Evolutionary conservation across 2,329 filamentous ascomycete genomes (phyloP).

Genomic region (Aspergillus uvarum): DNA sequence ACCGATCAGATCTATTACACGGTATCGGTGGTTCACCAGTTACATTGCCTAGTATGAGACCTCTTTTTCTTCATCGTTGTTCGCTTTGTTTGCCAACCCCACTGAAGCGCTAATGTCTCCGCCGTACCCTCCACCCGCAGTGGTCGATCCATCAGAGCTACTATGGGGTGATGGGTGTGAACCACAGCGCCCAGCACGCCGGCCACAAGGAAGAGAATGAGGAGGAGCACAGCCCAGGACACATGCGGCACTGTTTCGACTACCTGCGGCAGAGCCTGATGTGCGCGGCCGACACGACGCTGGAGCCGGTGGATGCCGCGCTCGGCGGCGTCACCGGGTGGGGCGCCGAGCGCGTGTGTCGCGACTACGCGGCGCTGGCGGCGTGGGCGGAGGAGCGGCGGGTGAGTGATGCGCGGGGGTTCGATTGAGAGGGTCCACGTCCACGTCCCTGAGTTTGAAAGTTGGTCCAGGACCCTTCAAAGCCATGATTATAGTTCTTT

Average conservation of each 20-base stretch:
- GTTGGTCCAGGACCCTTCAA: no score
- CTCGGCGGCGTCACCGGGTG: no score
- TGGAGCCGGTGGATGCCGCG: background rate
- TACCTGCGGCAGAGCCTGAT: slow-evolving; percentile 1
- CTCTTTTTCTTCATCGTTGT: background rate
- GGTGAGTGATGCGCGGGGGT: no score
- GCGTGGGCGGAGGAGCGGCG: no score
- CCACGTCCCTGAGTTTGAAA: no score
- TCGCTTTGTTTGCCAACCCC: no score
- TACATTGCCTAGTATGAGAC: background rate
- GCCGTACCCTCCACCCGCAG: background rate
- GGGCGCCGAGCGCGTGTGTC: no score
- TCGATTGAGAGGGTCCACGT: no score
- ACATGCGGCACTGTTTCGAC: background rate
- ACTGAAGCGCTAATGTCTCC: no score
- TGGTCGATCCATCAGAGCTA: background rate
- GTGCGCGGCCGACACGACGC: background rate
- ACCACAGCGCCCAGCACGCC: background rate
- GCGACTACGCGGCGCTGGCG: no score
- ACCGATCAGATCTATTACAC: no score
- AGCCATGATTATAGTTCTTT: no score
- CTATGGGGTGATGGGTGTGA: background rate
- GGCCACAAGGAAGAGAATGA: background rate
- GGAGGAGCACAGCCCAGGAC: background rate
- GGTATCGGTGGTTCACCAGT: background rate